Base-by-base conservation (phyloP, 495 filamentous ascomycete species). In the Pseudomonodictys pantanalensis region DNA sequence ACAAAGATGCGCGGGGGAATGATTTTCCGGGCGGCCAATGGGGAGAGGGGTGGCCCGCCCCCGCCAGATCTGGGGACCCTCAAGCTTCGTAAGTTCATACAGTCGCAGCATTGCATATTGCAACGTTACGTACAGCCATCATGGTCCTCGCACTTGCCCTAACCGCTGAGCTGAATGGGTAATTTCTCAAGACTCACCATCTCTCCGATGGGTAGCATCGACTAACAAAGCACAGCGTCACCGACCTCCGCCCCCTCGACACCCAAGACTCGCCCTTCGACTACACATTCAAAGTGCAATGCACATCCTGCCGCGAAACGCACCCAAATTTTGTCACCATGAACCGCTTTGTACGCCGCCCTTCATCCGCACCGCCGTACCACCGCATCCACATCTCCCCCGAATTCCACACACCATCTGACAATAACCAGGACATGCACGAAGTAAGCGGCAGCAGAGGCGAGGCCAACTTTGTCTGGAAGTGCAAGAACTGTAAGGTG, bases 381-480 rank as follows among this genome's bases (percentile, higher is more conserved):
- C 28, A 24, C 15, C 30, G 8, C 23, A 6, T 18, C 41, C 51
- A n/a, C n/a, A n/a, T n/a, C n/a, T n/a, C n/a, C n/a, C n/a, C n/a
- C n/a, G n/a, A n/a, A n/a, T n/a, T n/a, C n/a, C n/a, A n/a, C n/a
- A n/a, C n/a, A n/a, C 47, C 22, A 11, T 23, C 59, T 62, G 17
- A 62, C 35, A 32, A 23, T 1, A 18, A 28, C 32, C 46, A 97
- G 91, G 91, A 95, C 68, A 78, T 72, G 49, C 86, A 91, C 66
- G 92, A 96, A 52, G 84, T 95, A 67, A 90, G 89, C 53, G 91
- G 90, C 15, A 95, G 90, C 73, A 83, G 89, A 45, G 93, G 93
- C 43, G 92, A 97, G 73, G 95, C 93, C 8, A 96, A 96, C 74
- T 96, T 98, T 71, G 93, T 98, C 44, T 97, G 92, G 92, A 89